phyloP scores from a whole-genome alignment of 169 alveolate species.

The Cardiosporidium cionae region DNA sequence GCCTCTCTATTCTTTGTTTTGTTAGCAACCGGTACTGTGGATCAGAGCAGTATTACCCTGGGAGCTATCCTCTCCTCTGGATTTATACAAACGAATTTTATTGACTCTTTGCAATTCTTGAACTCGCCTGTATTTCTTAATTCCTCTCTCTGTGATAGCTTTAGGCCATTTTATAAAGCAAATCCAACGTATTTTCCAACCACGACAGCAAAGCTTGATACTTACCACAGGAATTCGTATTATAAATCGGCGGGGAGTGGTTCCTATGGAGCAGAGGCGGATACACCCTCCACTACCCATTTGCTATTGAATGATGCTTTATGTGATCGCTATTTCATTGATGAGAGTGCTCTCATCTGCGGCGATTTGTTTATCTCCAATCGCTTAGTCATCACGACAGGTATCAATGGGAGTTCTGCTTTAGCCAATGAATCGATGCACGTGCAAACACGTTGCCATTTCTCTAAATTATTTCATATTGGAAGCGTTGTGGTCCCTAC shows the following conservation, averaged over 20 bases:
- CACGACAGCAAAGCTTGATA: no score
- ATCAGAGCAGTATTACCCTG: no score
- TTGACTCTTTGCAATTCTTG: not conserved
- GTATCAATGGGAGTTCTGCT: not conserved
- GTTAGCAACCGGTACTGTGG: no score
- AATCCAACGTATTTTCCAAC: not conserved
- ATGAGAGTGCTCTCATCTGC: not conserved
- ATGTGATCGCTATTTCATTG: not conserved
- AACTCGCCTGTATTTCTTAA: not conserved
- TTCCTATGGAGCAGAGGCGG: not conserved
- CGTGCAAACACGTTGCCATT: not conserved
- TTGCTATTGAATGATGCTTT: not conserved
- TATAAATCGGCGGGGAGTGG: not conserved
- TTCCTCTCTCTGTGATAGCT: not conserved
- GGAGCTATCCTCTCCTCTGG: not conserved
- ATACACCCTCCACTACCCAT: not conserved
- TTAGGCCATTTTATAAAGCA: not conserved
- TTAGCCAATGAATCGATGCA: not conserved
- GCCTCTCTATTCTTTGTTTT: no score
- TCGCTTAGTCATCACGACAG: not conserved
- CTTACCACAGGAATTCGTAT: no score
- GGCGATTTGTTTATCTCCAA: not conserved
- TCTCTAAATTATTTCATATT: not conserved
- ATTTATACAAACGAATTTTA: not conserved
- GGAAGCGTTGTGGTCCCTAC: not conserved